These are phyloP conservation scores for Pythium insidiosum DNA, from an alignment of 352 stramenopile genomes.

Conservation along the genomic window DNA sequence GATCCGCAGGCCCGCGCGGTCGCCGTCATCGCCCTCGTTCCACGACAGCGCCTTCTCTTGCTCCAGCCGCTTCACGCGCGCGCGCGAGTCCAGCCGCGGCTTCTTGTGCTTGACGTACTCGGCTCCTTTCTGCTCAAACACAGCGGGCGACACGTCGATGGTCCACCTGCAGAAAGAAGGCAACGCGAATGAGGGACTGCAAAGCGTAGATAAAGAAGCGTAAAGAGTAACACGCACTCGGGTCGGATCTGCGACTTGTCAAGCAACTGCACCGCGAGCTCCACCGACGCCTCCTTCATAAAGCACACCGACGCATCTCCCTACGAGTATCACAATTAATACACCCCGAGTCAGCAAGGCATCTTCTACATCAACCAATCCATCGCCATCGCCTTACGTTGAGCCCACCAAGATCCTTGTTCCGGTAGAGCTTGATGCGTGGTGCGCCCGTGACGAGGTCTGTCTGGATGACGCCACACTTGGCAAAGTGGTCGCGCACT, in stretches of 20 bases:
- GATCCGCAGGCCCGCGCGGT: conserved; percentile 90
- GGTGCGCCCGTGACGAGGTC: conserved; percentile 90
- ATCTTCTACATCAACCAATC: too few species aligned
- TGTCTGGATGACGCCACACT: conserved; percentile 92
- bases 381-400: too few species aligned
- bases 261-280: conserved; percentile 92
- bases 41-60: conserved; percentile 91
- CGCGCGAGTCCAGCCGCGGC: conserved; percentile 68
- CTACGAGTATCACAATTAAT: conserved; percentile 14
- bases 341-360: too few species aligned
- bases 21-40: conserved; percentile 91
- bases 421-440: conserved; percentile 94
- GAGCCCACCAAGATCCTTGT: conserved; percentile 76
- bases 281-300: conserved; percentile 92
- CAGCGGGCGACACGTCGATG: conserved; percentile 61
- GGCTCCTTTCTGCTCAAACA: conserved; percentile 88
- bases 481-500: conserved; percentile 90
- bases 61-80: conserved; percentile 84
- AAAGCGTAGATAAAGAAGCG: background rate
- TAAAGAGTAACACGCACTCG: conserved; percentile 52
- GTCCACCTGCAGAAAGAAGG: conserved; percentile 32
- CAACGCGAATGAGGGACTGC: background rate
- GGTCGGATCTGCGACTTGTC: conserved; percentile 84
- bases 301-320: conserved; percentile 95
- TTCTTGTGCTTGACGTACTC: conserved; percentile 76